phyloP scores from a whole-genome alignment of 257 asterid species.

The Primulina eburnea region DNA sequence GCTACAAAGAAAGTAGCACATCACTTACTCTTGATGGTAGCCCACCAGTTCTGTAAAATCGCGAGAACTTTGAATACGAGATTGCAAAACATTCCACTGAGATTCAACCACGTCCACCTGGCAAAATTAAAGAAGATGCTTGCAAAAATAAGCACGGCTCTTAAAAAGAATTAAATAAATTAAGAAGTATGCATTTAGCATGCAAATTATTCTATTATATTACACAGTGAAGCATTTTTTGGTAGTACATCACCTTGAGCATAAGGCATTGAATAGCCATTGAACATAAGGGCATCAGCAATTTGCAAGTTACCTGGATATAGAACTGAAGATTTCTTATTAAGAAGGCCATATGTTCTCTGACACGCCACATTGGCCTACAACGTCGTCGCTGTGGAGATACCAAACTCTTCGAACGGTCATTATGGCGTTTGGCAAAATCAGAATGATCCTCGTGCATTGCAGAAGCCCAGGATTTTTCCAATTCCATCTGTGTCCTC shows the following conservation, averaged over 20 bases:
- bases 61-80: slow-evolving; percentile 81
- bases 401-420: slow-evolving; percentile 39
- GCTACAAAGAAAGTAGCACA: not conserved
- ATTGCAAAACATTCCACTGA: slow-evolving; percentile 94
- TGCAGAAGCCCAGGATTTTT: slow-evolving; percentile 95
- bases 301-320: slow-evolving; percentile 59
- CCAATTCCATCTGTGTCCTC: slow-evolving; percentile 96
- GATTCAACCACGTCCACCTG: slow-evolving; percentile 99
- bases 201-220: not conserved
- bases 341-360: slow-evolving; percentile 99
- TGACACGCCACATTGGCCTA: slow-evolving; percentile 92
- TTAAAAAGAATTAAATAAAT: slow-evolving; percentile 13
- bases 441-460: slow-evolving; percentile 93
- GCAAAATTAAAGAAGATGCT: slow-evolving; percentile 24
- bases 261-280: not conserved
- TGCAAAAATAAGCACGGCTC: slow-evolving; percentile 16
- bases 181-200: slow-evolving; percentile 6
- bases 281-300: not conserved
- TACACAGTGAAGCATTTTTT: not conserved
- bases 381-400: slow-evolving; percentile 69
- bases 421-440: slow-evolving; percentile 55
- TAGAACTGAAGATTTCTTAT: slow-evolving; percentile 93
- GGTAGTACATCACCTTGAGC: not conserved
- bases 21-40: slow-evolving; percentile 94
- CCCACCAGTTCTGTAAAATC: slow-evolving; percentile 93